Conservation (phyloP, 805 yeast genomes). For the Metschnikowia kofuensis region DNA sequence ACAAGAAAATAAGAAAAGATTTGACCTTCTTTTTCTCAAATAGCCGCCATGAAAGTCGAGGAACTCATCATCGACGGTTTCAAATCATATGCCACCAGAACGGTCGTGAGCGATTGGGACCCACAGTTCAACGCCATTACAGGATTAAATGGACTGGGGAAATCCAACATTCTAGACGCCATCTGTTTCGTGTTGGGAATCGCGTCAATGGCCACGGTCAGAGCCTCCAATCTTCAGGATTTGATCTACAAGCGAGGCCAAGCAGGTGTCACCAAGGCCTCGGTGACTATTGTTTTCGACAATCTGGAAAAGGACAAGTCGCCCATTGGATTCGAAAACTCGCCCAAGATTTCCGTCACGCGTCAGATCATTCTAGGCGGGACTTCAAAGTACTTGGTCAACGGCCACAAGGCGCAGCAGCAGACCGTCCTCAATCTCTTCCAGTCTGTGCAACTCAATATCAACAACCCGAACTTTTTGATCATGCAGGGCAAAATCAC, state of each 20-base stretch:
- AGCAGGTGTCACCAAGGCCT: constrained; percentile 96
- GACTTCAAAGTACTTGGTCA: constrained; percentile 84
- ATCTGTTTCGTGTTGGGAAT: constrained; percentile 98
- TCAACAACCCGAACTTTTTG: constrained; percentile 93
- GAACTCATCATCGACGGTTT: constrained; percentile 96
- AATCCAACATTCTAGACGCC: constrained; percentile 93
- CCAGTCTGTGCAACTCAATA: constrained; percentile 92
- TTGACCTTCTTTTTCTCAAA: background rate
- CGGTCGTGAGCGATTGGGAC: constrained; percentile 95
- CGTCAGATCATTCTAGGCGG: constrained; percentile 91
- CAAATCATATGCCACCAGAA: constrained; percentile 95
- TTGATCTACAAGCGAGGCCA: constrained; percentile 96
- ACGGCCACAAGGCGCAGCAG: constrained; percentile 96
- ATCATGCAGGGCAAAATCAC: constrained; percentile 99
- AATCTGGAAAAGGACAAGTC: constrained; percentile 71
- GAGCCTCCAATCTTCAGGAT: constrained; percentile 92
- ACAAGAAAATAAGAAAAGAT: too few species aligned
- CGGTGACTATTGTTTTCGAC: constrained; percentile 94
- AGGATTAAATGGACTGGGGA: constrained; percentile 96
- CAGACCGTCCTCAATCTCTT: constrained; percentile 85
- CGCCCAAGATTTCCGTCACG: constrained; percentile 81
- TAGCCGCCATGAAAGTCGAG: constrained; percentile 75
- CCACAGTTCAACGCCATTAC: constrained; percentile 96
- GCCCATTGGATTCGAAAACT: constrained; percentile 84
- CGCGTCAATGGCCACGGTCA: constrained; percentile 87